Conservation (phyloP, 805 yeast genomes). For the Wickerhamiella vanderwaltii region DNA sequence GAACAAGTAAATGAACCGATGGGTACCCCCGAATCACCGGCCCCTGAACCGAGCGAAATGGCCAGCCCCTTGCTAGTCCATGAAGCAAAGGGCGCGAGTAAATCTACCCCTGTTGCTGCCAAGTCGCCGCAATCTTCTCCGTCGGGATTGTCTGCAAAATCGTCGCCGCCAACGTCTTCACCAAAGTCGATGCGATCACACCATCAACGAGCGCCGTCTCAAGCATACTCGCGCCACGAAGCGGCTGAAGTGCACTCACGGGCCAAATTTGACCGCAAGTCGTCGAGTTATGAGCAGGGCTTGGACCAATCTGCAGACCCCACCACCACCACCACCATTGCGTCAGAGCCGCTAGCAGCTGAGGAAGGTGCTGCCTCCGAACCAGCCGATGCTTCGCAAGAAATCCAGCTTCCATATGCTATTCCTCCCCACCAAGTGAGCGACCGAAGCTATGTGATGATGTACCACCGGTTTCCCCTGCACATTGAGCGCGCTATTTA, state of each 20-base stretch:
- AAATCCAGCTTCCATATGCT: conserved; percentile 26
- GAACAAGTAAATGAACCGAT: background rate
- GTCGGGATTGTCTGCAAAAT: background rate
- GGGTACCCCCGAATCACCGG: background rate
- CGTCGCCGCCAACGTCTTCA: background rate
- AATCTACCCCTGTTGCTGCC: background rate
- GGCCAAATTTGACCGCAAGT: background rate
- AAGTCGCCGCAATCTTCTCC: background rate
- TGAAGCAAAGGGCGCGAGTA: background rate
- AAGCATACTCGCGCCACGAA: conserved; percentile 6
- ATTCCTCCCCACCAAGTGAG: conserved; percentile 29
- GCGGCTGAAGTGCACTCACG: conserved; percentile 6
- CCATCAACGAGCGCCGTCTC: conserved; percentile 5
- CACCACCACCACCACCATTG: background rate
- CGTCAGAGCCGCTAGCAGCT: background rate
- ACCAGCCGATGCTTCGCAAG: background rate
- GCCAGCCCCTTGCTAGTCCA: background rate
- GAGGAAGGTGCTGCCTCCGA: background rate
- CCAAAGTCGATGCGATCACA: background rate
- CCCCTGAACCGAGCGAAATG: background rate
- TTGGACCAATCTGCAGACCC: background rate
- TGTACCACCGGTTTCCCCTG: conserved; percentile 60
- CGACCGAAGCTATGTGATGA: conserved; percentile 28
- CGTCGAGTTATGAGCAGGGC: background rate
- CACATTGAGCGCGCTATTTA: conserved; percentile 95